These are phyloP conservation scores for Xylaria nigripes DNA, from an alignment of 495 filamentous ascomycete species.

Conservation along the genomic window DNA sequence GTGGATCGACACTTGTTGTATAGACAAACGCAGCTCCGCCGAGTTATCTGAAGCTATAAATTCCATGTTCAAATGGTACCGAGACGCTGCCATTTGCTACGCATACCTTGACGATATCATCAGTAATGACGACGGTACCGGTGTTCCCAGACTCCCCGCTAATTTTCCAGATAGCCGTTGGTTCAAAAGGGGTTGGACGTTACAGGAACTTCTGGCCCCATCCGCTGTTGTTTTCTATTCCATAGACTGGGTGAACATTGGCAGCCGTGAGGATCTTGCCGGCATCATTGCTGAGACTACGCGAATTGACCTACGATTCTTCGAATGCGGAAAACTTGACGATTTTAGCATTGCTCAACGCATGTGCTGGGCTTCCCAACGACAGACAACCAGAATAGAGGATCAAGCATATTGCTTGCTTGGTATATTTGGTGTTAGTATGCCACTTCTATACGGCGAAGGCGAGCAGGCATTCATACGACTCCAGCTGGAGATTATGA, in stretches of 20 bases:
- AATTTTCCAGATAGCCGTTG: slow-evolving; percentile 18
- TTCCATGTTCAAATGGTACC: slow-evolving; percentile 38
- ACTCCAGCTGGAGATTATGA: slow-evolving; percentile 17
- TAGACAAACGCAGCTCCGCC: slow-evolving; percentile 37
- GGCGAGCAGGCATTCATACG: slow-evolving; percentile 15
- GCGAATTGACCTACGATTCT: slow-evolving; percentile 1
- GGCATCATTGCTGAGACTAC: slow-evolving; percentile 5
- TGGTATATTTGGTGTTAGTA: slow-evolving; percentile 22
- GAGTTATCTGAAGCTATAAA: slow-evolving; percentile 40
- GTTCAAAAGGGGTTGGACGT: slow-evolving; percentile 20
- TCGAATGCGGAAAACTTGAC: slow-evolving; percentile 1
- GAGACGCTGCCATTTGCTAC: slow-evolving; percentile 29
- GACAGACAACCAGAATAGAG: slow-evolving; percentile 17
- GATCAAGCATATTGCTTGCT: slow-evolving; percentile 21
- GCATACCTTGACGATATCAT: slow-evolving; percentile 33
- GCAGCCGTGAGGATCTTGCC: slow-evolving; percentile 4
- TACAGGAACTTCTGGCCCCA: slow-evolving; percentile 24
- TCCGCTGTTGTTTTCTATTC: slow-evolving; percentile 24
- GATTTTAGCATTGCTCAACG: slow-evolving; percentile 12
- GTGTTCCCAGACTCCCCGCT: neutral
- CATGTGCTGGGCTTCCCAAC: slow-evolving; percentile 17
- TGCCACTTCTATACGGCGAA: slow-evolving; percentile 24
- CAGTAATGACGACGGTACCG: neutral
- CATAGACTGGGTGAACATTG: slow-evolving; percentile 18
- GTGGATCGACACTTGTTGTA: slow-evolving; percentile 38